Conservation (phyloP, 768 basidiomycete species). For the Trametes meyenii region DNA sequence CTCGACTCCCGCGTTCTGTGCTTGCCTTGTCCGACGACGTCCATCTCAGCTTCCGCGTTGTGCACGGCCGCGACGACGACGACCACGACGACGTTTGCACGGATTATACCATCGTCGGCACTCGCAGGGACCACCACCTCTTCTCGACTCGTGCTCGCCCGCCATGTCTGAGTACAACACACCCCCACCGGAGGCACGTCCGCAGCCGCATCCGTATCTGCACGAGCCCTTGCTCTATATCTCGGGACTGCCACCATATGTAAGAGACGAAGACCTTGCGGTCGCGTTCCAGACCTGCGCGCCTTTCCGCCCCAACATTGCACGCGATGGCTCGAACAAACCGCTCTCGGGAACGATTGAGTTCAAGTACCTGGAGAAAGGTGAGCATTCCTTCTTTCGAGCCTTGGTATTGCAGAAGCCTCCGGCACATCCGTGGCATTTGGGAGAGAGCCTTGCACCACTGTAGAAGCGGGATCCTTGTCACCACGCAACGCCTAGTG, state of each 20-base stretch:
- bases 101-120: constrained; percentile 4
- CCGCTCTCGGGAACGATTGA: constrained; percentile 76
- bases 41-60: constrained; percentile 18
- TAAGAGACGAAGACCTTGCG: constrained; percentile 78
- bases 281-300: constrained; percentile 72
- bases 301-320: constrained; percentile 80
- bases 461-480: neutral
- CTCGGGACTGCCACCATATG: constrained; percentile 71
- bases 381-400: constrained; percentile 42
- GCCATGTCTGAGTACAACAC: constrained; percentile 30
- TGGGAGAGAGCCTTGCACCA: no score
- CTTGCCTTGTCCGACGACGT: constrained; percentile 13
- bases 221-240: constrained; percentile 84
- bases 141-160: neutral
- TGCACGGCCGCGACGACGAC: constrained; percentile 15
- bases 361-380: constrained; percentile 81
- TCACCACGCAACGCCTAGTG: no score
- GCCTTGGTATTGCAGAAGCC: neutral
- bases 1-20: neutral
- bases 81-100: neutral
- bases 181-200: constrained; percentile 25
- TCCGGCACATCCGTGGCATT: no score
- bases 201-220: constrained; percentile 76
- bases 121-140: neutral
- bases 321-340: constrained; percentile 55